Percentiles rank a stretch among this genome's conserved stretches.
Conservation (phyloP, 2,329 filamentous ascomycete genomes). For the Fusarium sarcochroum region DNA sequence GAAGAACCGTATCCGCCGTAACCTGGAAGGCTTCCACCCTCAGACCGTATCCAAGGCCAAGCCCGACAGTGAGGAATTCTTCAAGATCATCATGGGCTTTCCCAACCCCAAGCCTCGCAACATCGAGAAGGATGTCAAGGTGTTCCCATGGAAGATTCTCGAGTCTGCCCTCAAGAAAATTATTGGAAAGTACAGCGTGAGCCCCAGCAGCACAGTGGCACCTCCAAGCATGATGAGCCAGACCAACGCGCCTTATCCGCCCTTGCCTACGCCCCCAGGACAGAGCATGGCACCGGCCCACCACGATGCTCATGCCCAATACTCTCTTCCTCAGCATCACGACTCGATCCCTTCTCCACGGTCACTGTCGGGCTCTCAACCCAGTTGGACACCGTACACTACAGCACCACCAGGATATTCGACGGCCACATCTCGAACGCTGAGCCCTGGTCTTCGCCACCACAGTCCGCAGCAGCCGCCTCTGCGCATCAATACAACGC, state of each 20-base stretch:
- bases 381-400: constrained; percentile 65
- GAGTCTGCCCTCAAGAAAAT: constrained; percentile 94
- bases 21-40: constrained; percentile 94
- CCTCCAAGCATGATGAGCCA: constrained; percentile 60
- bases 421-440: constrained; percentile 56
- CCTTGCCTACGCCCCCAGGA: constrained; percentile 63
- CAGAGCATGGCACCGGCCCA: constrained; percentile 52
- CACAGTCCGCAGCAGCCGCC: constrained; percentile 56
- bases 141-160: constrained; percentile 96
- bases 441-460: constrained; percentile 57
- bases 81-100: constrained; percentile 99
- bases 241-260: constrained; percentile 57
- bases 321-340: constrained; percentile 61
- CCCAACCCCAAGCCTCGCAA: constrained; percentile 95
- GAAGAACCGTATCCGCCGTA: constrained; percentile 97
- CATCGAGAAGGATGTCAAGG: constrained; percentile 99
- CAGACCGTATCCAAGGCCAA: constrained; percentile 95
- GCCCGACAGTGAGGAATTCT: constrained; percentile 93
- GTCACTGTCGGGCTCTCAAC: constrained; percentile 63
- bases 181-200: constrained; percentile 91
- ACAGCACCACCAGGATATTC: constrained; percentile 53
- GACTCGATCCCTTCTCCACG: constrained; percentile 68
- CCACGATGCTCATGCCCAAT: constrained; percentile 54
- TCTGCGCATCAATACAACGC: constrained; percentile 56
- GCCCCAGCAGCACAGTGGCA: constrained; percentile 57